These are phyloP conservation scores for Narthecium ossifragum DNA, from an alignment of 106 monocot species.

Conservation along the genomic window DNA sequence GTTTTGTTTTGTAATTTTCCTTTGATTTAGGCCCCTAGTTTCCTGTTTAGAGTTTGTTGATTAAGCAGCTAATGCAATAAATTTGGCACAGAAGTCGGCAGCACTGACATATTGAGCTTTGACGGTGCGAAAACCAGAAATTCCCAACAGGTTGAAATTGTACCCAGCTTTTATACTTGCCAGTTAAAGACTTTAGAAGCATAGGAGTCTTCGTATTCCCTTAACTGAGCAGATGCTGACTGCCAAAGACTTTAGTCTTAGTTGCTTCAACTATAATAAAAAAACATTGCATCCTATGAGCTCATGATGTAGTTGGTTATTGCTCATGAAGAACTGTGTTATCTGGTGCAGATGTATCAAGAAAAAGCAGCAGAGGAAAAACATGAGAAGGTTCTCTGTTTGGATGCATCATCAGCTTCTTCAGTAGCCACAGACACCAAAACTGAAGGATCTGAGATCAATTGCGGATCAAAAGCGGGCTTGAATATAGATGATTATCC, in stretches of 20 bases:
- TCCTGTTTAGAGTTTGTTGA: neutral
- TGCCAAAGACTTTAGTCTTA: too few species aligned
- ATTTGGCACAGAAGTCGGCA: slow-evolving; percentile 6
- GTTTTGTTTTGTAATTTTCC: too few species aligned
- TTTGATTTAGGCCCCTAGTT: too few species aligned
- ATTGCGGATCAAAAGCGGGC: neutral
- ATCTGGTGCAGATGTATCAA: too few species aligned
- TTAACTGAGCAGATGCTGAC: too few species aligned
- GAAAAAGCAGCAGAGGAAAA: neutral
- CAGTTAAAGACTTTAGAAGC: too few species aligned
- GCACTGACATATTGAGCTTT: neutral
- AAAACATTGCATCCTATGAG: too few species aligned
- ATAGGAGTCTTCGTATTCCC: too few species aligned
- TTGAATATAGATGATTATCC: slow-evolving; percentile 18
- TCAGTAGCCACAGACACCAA: neutral
- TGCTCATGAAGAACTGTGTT: too few species aligned
- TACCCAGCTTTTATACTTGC: too few species aligned
- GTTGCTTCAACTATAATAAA: too few species aligned
- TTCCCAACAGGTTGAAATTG: slow-evolving; percentile 10
- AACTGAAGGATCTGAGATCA: slow-evolving; percentile 1
- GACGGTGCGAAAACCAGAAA: neutral
- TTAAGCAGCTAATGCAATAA: neutral
- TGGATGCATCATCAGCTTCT: neutral
- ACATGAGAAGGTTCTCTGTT: slow-evolving; percentile 3
- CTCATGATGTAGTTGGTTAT: too few species aligned